phyloP scores from a whole-genome alignment of 306 rosid species.

The Elaeagnus macrophylla region DNA sequence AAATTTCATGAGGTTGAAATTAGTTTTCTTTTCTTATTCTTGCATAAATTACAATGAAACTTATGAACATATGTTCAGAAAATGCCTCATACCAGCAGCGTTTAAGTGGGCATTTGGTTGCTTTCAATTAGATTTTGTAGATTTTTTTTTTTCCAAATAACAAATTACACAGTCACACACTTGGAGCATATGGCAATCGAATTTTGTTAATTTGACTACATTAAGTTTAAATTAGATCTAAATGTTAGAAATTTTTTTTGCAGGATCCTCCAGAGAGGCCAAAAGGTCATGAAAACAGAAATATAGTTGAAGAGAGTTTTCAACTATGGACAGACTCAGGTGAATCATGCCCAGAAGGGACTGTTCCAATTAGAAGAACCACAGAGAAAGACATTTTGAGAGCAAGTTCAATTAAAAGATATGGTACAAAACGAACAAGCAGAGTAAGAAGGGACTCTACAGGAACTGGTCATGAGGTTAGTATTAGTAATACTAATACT shows the following conservation, averaged over 20 bases:
- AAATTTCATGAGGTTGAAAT: too few species aligned
- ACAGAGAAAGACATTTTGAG: constrained; percentile 63
- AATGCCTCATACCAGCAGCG: too few species aligned
- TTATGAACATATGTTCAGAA: too few species aligned
- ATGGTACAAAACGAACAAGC: constrained; percentile 67
- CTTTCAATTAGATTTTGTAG: too few species aligned
- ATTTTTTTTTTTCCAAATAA: too few species aligned
- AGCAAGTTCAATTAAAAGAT: constrained; percentile 62
- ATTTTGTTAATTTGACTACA: too few species aligned
- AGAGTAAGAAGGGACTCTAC: constrained; percentile 66
- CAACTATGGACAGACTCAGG: constrained; percentile 80
- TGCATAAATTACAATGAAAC: background rate
- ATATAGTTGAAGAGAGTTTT: constrained; percentile 30
- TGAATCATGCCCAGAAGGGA: constrained; percentile 78
- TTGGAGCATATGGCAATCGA: too few species aligned
- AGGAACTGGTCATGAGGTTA: constrained; percentile 88
- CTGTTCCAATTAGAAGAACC: constrained; percentile 79
- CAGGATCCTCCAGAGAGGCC: constrained; percentile 96
- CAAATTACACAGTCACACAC: too few species aligned
- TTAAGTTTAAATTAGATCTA: constrained; percentile 8
- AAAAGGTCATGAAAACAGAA: constrained; percentile 33
- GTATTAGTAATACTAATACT: background rate
- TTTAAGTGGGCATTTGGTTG: too few species aligned
- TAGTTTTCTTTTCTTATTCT: background rate
- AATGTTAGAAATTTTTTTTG: constrained; percentile 23